Conservation (phyloP, 2,329 filamentous ascomycete species). For the Pseudogymnoascus sp. region DNA sequence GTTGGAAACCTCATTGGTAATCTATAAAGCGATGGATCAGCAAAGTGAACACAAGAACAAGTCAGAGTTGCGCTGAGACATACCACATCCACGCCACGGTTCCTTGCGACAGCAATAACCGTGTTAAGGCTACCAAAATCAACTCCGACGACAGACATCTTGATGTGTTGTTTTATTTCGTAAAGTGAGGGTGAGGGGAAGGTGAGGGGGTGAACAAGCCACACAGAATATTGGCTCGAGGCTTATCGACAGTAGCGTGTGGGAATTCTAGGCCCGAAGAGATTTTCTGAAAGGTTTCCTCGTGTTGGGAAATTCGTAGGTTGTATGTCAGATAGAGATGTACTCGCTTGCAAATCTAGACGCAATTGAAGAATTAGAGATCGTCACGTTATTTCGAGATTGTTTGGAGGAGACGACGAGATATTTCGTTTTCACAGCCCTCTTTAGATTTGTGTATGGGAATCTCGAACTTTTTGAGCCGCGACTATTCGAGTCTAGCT, state of each 20-base stretch:
- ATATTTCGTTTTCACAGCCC: slow-evolving; percentile 4
- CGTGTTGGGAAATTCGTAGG: not conserved
- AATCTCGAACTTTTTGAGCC: slow-evolving; percentile 7
- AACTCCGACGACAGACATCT: slow-evolving; percentile 28
- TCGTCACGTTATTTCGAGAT: slow-evolving; percentile 1
- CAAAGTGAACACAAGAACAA: slow-evolving; percentile 15
- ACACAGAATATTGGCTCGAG: slow-evolving; percentile 2
- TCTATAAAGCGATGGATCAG: slow-evolving; percentile 48
- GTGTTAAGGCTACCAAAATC: slow-evolving; percentile 97
- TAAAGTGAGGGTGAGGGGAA: slow-evolving; percentile 4
- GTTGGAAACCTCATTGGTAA: slow-evolving; percentile 99
- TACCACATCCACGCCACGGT: slow-evolving; percentile 98
- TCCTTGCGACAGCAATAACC: slow-evolving; percentile 93
- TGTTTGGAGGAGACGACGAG: not conserved
- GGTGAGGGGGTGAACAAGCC: slow-evolving; percentile 6
- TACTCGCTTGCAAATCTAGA: slow-evolving; percentile 1
- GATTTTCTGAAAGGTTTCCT: not conserved
- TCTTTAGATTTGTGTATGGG: slow-evolving; percentile 5
- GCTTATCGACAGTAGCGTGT: slow-evolving; percentile 8
- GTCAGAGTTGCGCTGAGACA: slow-evolving; percentile 36
- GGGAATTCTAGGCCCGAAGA: slow-evolving; percentile 4
- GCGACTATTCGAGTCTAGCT: not conserved
- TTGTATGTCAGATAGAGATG: slow-evolving; percentile 3
- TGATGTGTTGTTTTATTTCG: slow-evolving; percentile 1
- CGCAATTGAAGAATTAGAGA: not conserved